phyloP scores from a whole-genome alignment of 805 yeast species.

The Cyberlindnera sargentensis region DNA sequence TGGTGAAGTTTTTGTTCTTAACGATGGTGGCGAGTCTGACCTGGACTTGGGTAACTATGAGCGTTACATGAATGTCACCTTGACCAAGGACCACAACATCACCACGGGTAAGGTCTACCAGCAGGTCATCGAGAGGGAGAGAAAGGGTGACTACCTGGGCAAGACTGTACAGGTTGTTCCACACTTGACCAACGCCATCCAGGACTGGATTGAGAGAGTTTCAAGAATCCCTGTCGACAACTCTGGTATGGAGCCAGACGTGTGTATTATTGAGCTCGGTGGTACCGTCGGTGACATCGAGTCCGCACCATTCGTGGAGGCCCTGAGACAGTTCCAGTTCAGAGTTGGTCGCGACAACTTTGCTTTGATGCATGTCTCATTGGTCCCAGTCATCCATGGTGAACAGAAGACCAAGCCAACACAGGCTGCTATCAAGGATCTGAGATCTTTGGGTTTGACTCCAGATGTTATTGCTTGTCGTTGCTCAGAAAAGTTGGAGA shows the following conservation, averaged over 20 bases:
- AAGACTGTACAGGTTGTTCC: constrained; percentile 99
- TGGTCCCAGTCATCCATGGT: constrained; percentile 96
- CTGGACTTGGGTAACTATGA: constrained; percentile 97
- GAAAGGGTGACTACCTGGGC: constrained; percentile 96
- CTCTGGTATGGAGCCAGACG: constrained; percentile 84
- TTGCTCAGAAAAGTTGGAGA: constrained; percentile 77
- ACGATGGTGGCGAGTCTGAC: constrained; percentile 99
- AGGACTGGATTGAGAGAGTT: constrained; percentile 96
- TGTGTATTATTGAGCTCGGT: constrained; percentile 95
- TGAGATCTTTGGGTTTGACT: constrained; percentile 87
- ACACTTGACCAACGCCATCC: constrained; percentile 94
- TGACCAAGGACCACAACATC: constrained; percentile 91
- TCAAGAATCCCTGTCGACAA: constrained; percentile 87
- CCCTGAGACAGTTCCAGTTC: constrained; percentile 97
- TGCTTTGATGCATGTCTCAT: constrained; percentile 92
- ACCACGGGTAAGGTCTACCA: constrained; percentile 98
- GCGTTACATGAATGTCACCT: constrained; percentile 88
- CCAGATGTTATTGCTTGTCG: constrained; percentile 99
- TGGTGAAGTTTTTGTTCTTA: constrained; percentile 96
- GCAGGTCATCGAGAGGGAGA: constrained; percentile 87
- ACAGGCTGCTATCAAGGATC: constrained; percentile 96
- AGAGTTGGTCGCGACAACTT: constrained; percentile 92
- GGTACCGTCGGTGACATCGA: constrained; percentile 99
- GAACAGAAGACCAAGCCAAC: constrained; percentile 99
- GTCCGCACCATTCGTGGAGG: constrained; percentile 98